phyloP scores from a whole-genome alignment of 1,284 basidiomycete genomes.

The Termitomyces sp. region DNA sequence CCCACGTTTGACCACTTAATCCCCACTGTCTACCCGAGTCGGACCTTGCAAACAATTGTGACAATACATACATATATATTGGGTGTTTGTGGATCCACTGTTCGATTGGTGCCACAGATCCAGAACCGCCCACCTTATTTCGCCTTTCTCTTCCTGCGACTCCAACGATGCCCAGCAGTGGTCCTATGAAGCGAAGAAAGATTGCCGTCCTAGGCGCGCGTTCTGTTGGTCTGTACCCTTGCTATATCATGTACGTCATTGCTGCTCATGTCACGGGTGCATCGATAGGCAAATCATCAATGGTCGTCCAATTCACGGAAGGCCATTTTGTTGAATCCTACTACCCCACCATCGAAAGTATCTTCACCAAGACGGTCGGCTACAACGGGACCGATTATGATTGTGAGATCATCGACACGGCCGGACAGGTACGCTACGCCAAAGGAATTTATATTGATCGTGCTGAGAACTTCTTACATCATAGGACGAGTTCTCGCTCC shows the following conservation, averaged over 20 bases:
- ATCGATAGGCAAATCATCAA: conserved; percentile 38
- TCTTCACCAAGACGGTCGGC: conserved; percentile 80
- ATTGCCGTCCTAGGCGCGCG: conserved; percentile 43
- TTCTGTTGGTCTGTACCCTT: conserved; percentile 36
- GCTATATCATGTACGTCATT: conserved; percentile 17
- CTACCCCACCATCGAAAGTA: conserved; percentile 89
- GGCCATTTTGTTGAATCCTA: conserved; percentile 40
- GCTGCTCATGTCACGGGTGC: neutral
- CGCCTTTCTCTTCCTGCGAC: neutral
- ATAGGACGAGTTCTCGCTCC: conserved; percentile 33
- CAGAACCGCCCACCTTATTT: neutral
- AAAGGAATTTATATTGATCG: neutral
- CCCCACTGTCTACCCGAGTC: conserved; percentile 6
- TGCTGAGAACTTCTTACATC: neutral
- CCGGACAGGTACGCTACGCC: conserved; percentile 68
- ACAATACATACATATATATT: neutral
- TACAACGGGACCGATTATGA: conserved; percentile 85
- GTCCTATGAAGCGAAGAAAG: conserved; percentile 64
- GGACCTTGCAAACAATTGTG: neutral
- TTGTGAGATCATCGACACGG: conserved; percentile 97
- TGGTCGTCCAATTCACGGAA: conserved; percentile 38
- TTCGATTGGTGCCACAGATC: neutral
- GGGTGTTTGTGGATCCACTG: conserved; percentile 3
- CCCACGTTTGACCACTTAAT: neutral
- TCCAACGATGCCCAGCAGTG: conserved; percentile 24